These are phyloP conservation scores for Mycena latifolia DNA, from an alignment of 768 basidiomycete genomes.

Conservation along the genomic window DNA sequence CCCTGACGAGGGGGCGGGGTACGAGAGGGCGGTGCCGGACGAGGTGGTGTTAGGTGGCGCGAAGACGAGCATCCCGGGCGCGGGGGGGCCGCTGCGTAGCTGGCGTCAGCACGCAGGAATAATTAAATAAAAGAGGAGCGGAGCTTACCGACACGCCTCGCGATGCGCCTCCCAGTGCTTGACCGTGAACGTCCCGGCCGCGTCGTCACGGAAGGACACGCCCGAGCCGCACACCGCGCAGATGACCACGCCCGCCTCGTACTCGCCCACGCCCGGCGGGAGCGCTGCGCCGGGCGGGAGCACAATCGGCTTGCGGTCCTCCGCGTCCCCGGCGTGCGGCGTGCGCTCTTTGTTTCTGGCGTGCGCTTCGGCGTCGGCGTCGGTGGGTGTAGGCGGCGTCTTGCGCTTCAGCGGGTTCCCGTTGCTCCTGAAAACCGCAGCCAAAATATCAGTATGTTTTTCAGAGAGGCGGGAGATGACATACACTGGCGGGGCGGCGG, in stretches of 20 bases:
- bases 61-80: too few relatives aligned
- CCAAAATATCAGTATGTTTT: slow-evolving; percentile 13
- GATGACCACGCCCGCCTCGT: slow-evolving; percentile 72
- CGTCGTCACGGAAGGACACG: slow-evolving; percentile 79
- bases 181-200: slow-evolving; percentile 70
- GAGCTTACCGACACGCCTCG: too few relatives aligned
- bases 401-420: slow-evolving; percentile 33
- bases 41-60: too few relatives aligned
- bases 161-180: slow-evolving; percentile 81
- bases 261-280: slow-evolving; percentile 56
- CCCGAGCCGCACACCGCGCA: slow-evolving; percentile 73
- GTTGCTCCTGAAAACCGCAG: too few relatives aligned
- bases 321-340: too few relatives aligned
- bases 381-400: slow-evolving; percentile 16
- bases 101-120: too few relatives aligned
- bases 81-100: too few relatives aligned
- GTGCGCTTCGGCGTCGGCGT: slow-evolving; percentile 4
- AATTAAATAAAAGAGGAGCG: too few relatives aligned
- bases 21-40: too few relatives aligned
- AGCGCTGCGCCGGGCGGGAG: slow-evolving; percentile 30
- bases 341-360: too few relatives aligned
- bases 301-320: slow-evolving; percentile 29
- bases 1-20: neutral
- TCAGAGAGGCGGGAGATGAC: slow-evolving; percentile 13
- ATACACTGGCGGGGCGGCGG: slow-evolving; percentile 22